These are phyloP conservation scores for Raphanus hybrid DNA, from an alignment of 441 rosid genomes.

Conservation along the genomic window DNA sequence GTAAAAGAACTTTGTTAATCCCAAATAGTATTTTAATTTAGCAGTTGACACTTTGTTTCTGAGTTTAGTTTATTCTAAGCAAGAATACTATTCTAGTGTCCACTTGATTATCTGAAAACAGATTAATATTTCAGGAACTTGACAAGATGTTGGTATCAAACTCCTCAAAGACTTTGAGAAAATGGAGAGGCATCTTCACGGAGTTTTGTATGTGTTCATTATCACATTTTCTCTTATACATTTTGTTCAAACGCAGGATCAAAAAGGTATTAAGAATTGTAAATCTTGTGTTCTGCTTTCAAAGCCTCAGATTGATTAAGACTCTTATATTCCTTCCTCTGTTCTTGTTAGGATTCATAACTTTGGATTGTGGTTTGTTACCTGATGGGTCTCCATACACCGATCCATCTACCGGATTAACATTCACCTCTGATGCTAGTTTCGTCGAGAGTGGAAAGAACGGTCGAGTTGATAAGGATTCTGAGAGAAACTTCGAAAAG, in stretches of 20 bases:
- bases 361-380: conserved; percentile 57
- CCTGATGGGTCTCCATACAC: conserved; percentile 31
- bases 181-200: conserved; percentile 31
- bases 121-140: conserved; percentile 11
- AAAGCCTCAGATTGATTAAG: neutral
- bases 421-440: conserved; percentile 42
- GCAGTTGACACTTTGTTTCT: conserved; percentile 13
- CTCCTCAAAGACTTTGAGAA: conserved; percentile 5
- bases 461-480: conserved; percentile 29
- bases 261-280: conserved; percentile 20
- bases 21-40: neutral
- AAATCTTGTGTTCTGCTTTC: neutral
- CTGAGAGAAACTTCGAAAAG: conserved; percentile 4
- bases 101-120: conserved; percentile 28
- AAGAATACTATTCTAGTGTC: conserved; percentile 10
- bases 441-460: conserved; percentile 43
- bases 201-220: conserved; percentile 13
- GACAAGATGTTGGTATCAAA: conserved; percentile 1
- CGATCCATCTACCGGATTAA: conserved; percentile 35
- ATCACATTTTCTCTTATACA: conserved; percentile 20
- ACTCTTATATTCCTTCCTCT: neutral
- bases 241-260: conserved; percentile 36
- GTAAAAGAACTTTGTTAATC: no score
- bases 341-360: conserved; percentile 50
- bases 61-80: conserved; percentile 4